Percentiles rank a stretch among this genome's conserved stretches.
phyloP scores from a whole-genome alignment of 306 rosid species.

The Cucurbita ficifolia region DNA sequence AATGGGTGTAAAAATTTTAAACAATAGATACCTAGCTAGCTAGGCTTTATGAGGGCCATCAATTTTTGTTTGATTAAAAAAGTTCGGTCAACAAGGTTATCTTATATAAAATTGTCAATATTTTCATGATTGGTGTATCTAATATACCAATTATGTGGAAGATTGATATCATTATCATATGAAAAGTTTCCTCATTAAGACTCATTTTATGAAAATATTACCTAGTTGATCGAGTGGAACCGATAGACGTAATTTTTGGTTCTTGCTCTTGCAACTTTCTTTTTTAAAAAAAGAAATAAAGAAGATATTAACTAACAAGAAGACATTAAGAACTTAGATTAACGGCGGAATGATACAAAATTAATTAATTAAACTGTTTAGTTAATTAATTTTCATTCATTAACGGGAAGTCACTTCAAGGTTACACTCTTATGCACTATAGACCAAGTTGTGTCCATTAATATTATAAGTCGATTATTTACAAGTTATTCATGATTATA shows the following conservation, averaged over 20 bases:
- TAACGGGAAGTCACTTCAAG: no score
- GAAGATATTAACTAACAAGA: no score
- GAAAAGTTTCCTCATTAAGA: not conserved
- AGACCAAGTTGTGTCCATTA: no score
- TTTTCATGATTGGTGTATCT: not conserved
- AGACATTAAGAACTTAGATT: no score
- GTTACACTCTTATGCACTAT: no score
- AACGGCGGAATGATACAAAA: no score
- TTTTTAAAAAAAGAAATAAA: no score
- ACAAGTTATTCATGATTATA: no score
- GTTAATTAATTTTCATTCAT: no score
- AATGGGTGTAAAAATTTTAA: no score
- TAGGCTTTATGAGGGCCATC: not conserved
- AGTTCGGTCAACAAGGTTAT: not conserved
- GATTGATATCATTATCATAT: not conserved
- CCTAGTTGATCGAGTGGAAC: not conserved
- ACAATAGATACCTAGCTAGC: not conserved
- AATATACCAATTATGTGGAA: not conserved
- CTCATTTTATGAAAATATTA: not conserved
- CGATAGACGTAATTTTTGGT: not conserved
- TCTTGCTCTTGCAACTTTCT: not conserved
- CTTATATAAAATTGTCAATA: not conserved
- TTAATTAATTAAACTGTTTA: no score
- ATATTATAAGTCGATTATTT: no score
- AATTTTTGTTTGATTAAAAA: not conserved